Conservation (phyloP, 352 stramenopile genomes). For the Halophytophthora polymorphica region DNA sequence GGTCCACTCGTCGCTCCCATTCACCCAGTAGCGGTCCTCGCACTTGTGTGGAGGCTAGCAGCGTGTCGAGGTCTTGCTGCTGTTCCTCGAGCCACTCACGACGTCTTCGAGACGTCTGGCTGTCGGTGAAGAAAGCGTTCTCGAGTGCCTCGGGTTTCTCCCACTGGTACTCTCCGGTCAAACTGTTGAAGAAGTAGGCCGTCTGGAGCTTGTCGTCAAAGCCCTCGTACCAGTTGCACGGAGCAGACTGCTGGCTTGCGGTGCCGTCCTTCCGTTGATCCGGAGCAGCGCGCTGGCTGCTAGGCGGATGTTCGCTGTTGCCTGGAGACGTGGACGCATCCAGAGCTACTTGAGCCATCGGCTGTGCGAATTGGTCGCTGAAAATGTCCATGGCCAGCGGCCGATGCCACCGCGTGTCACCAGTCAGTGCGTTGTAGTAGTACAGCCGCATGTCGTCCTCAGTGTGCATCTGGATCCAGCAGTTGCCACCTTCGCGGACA, state of each 20-base stretch:
- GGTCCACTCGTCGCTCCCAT: slow-evolving; percentile 71
- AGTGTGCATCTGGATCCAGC: slow-evolving; percentile 60
- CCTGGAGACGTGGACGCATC: background rate
- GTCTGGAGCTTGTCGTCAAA: slow-evolving; percentile 66
- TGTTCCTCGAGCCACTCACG: slow-evolving; percentile 52
- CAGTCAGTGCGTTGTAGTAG: slow-evolving; percentile 84
- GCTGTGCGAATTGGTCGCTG: slow-evolving; percentile 44
- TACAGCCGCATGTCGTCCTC: slow-evolving; percentile 36
- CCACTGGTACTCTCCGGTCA: slow-evolving; percentile 78
- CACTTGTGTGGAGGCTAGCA: slow-evolving; percentile 32
- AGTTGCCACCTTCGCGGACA: slow-evolving; percentile 66
- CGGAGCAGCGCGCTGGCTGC: slow-evolving; percentile 2
- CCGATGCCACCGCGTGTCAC: slow-evolving; percentile 54
- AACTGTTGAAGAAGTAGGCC: slow-evolving; percentile 74
- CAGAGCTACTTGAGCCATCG: slow-evolving; percentile 14
- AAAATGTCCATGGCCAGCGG: slow-evolving; percentile 82
- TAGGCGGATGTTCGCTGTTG: slow-evolving; percentile 1
- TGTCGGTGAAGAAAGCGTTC: slow-evolving; percentile 37
- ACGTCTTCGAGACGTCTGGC: slow-evolving; percentile 36
- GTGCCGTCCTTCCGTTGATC: background rate
- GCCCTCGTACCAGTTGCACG: slow-evolving; percentile 66
- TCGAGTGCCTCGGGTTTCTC: slow-evolving; percentile 38
- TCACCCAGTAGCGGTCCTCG: slow-evolving; percentile 30
- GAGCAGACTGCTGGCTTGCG: background rate
- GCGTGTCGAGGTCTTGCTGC: slow-evolving; percentile 27